Evolutionary conservation across 331 rosid species (phyloP), one percentile per base, ranked within the genome.

Genomic region (Cucumis variabilis): DNA sequence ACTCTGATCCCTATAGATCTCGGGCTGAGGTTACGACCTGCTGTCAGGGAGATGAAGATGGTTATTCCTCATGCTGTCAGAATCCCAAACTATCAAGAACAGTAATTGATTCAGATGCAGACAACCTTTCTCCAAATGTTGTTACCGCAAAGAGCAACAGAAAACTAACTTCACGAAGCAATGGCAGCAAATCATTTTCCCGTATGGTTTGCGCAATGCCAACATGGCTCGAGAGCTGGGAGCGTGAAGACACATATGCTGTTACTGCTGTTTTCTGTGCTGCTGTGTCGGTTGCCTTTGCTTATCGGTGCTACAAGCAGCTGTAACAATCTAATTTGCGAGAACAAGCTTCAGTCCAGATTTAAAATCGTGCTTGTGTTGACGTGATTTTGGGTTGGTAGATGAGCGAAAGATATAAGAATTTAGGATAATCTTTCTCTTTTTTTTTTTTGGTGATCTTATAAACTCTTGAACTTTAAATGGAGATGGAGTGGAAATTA

Each of bases 211-310:
- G 88, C 85, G 88, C 98, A 2, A 79, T 89, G 96, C 97, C 98
- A 28, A 83, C 93, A 24, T 95, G 98, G 98, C 90, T 94, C 7
- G 98, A 97, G 83, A 89, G 93, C 88, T 97, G 99, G 99, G 98
- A 97, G 87, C 91, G 87, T 16, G 99, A 97, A 89, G 99, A 97
- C 90, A 93, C 98, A 2, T 92, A 91, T 72, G 99, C 99, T 11
- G 98, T 93, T 80, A 89, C 94, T 62, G 95, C 98, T 62, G 97
- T 97, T 78, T 89, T 90, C 41, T 97, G 97, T 89, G 99, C 99
- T 44, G 98, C 93, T 17, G 93, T 89, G 23, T 95, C 98, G 0
- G 99, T 97, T 44, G 91, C 88, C 60, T 85, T 95, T 85, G 99
- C 99, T 79, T 97, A 91, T 92, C 93, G 95, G 93, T 96, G 94